Percentiles rank a stretch among this genome's conserved stretches.
phyloP scores from a whole-genome alignment of 202 grass and related monocot species.

The Miscanthus sacchariflorus region DNA sequence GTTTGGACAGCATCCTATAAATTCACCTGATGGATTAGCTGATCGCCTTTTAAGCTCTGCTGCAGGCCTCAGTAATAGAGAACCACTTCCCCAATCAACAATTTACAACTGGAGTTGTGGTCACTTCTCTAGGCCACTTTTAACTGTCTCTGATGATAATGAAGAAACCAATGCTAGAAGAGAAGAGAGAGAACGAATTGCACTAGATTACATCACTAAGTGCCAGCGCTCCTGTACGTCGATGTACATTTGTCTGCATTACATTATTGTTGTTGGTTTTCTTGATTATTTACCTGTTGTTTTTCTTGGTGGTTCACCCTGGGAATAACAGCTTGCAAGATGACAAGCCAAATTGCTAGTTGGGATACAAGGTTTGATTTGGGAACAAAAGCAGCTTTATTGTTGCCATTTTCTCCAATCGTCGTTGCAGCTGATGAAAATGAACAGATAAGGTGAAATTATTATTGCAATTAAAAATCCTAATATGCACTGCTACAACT shows the following conservation, averaged over 20 bases:
- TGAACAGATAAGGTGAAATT: slow-evolving; percentile 75
- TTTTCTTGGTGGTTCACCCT: slow-evolving; percentile 31
- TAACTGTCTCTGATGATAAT: slow-evolving; percentile 75
- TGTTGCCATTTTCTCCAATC: slow-evolving; percentile 83
- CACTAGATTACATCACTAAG: slow-evolving; percentile 75
- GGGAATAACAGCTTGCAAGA: slow-evolving; percentile 76
- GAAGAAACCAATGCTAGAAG: slow-evolving; percentile 77
- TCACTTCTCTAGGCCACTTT: slow-evolving; percentile 93
- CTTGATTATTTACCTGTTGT: slow-evolving; percentile 41
- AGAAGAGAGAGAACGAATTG: slow-evolving; percentile 79
- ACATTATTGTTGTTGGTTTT: slow-evolving; percentile 40
- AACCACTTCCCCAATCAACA: slow-evolving; percentile 70
- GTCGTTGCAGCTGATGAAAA: slow-evolving; percentile 93
- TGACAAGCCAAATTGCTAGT: slow-evolving; percentile 90
- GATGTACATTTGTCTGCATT: slow-evolving; percentile 34
- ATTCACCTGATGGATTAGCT: slow-evolving; percentile 85
- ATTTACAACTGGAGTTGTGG: slow-evolving; percentile 99
- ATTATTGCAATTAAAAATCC: slow-evolving; percentile 6
- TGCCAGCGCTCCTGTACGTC: slow-evolving; percentile 88
- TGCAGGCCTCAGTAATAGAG: slow-evolving; percentile 56
- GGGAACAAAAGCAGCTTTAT: slow-evolving; percentile 78
- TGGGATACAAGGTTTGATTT: slow-evolving; percentile 93
- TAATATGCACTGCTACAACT: slow-evolving; percentile 12
- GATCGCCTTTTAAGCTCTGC: slow-evolving; percentile 70
- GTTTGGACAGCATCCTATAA: slow-evolving; percentile 79